A percentile compares a stretch with the other conserved stretches of the same genome.
phyloP scores from a whole-genome alignment of 2,329 filamentous ascomycete species.

The Hysterium pulicare region DNA sequence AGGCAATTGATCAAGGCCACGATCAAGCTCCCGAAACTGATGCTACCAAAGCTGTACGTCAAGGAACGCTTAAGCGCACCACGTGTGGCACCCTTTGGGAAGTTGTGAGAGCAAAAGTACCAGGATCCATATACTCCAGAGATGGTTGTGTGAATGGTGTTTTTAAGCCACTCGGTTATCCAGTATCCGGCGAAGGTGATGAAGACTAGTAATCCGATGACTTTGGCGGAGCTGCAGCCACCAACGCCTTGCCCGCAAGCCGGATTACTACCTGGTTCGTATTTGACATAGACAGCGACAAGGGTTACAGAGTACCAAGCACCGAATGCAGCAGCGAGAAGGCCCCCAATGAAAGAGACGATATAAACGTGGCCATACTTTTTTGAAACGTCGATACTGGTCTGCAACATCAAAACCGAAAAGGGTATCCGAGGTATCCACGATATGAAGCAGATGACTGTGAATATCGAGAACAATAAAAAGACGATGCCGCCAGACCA shows the following conservation, averaged over 20 bases:
- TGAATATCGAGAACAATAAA: conserved; percentile 75
- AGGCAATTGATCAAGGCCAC: conserved; percentile 85
- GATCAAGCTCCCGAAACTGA: conserved; percentile 79
- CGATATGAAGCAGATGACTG: conserved; percentile 76
- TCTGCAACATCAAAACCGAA: conserved; percentile 83
- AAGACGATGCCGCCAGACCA: conserved; percentile 87
- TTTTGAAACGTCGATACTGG: conserved; percentile 79
- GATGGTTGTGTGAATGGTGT: conserved; percentile 83
- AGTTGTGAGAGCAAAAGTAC: conserved; percentile 74
- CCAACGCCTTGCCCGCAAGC: conserved; percentile 53
- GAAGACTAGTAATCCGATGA: conserved; percentile 82
- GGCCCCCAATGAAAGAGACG: conserved; percentile 77
- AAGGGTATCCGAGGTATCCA: conserved; percentile 93
- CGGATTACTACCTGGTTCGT: conserved; percentile 63
- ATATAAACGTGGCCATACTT: conserved; percentile 81
- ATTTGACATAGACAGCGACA: conserved; percentile 81
- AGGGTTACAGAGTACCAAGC: conserved; percentile 86
- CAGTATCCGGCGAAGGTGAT: conserved; percentile 91
- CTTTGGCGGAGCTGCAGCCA: conserved; percentile 69
- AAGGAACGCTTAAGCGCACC: conserved; percentile 78
- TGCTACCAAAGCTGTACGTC: conserved; percentile 90
- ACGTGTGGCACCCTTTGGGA: conserved; percentile 74
- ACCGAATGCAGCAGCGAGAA: conserved; percentile 70
- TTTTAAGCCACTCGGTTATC: conserved; percentile 92
- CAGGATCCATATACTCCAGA: conserved; percentile 88